Conservation (phyloP, 345 rosid species). For the Eucalyptus camaldulensis region DNA sequence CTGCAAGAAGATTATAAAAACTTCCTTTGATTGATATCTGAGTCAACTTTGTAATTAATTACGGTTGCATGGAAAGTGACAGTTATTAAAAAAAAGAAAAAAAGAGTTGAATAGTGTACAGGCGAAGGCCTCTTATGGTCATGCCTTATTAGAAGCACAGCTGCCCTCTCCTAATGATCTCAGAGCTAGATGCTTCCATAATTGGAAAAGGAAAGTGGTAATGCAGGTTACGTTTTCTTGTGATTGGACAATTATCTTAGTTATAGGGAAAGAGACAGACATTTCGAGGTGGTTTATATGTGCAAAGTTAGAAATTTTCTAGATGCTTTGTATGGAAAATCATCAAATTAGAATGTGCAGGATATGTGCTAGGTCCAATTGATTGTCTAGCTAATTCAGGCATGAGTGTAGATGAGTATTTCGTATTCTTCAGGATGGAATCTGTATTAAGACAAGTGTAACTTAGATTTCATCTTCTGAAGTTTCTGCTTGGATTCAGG, state of each 20-base stretch:
- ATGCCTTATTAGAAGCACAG: neutral
- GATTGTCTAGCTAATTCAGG: neutral
- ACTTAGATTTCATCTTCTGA: neutral
- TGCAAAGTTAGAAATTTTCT: neutral
- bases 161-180: neutral
- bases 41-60: neutral
- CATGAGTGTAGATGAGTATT: neutral
- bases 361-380: neutral
- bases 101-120: neutral
- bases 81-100: neutral
- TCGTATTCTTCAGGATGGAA: neutral
- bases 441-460: neutral
- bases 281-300: neutral
- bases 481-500: neutral
- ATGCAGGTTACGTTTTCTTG: neutral
- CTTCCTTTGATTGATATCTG: neutral
- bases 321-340: neutral
- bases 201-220: neutral
- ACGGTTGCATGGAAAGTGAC: neutral
- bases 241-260: neutral
- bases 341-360: neutral
- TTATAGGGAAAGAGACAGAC: neutral
- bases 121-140: neutral
- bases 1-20: neutral
- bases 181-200: neutral